These are phyloP conservation scores for Cladosporium sp. DNA, from an alignment of 2,329 filamentous ascomycete genomes.

Conservation along the genomic window DNA sequence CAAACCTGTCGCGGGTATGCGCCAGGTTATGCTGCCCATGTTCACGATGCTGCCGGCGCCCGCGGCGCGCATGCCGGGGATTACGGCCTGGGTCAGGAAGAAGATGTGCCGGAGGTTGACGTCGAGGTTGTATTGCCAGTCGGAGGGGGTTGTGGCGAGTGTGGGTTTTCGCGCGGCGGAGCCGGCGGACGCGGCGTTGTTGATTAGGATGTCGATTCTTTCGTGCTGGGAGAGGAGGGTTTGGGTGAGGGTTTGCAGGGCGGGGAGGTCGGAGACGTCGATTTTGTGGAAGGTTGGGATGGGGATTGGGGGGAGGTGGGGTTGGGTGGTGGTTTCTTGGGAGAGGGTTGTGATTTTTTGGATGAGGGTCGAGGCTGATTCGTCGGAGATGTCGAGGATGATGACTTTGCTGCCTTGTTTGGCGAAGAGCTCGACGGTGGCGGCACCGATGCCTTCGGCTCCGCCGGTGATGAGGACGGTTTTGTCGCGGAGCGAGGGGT, in stretches of 20 bases:
- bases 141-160: slow-evolving; percentile 59
- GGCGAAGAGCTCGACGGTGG: slow-evolving; percentile 54
- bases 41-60: slow-evolving; percentile 58
- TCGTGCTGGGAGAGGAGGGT: slow-evolving; percentile 41
- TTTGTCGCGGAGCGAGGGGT: slow-evolving; percentile 45
- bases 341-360: slow-evolving; percentile 40
- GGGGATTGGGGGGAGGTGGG: slow-evolving; percentile 5
- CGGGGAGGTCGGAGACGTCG: slow-evolving; percentile 48
- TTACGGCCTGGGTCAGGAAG: slow-evolving; percentile 53
- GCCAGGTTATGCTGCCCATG: slow-evolving; percentile 36
- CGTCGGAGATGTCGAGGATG: slow-evolving; percentile 55
- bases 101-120: slow-evolving; percentile 65
- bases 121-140: slow-evolving; percentile 54
- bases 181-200: slow-evolving; percentile 57
- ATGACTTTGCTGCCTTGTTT: slow-evolving; percentile 56
- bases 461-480: slow-evolving; percentile 61
- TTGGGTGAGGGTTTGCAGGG: slow-evolving; percentile 47
- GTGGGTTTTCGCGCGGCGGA: slow-evolving; percentile 54
- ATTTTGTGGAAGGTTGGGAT: slow-evolving; percentile 33
- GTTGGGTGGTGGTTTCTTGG: neutral
- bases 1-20: slow-evolving; percentile 23
- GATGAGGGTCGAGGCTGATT: slow-evolving; percentile 44
- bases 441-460: slow-evolving; percentile 59
- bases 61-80: slow-evolving; percentile 53
- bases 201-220: slow-evolving; percentile 54